A percentile compares a stretch with the other conserved stretches of the same genome.
Conservation (phyloP, 2,329 filamentous ascomycete species). For the Graphiopsis chlorocephala region DNA sequence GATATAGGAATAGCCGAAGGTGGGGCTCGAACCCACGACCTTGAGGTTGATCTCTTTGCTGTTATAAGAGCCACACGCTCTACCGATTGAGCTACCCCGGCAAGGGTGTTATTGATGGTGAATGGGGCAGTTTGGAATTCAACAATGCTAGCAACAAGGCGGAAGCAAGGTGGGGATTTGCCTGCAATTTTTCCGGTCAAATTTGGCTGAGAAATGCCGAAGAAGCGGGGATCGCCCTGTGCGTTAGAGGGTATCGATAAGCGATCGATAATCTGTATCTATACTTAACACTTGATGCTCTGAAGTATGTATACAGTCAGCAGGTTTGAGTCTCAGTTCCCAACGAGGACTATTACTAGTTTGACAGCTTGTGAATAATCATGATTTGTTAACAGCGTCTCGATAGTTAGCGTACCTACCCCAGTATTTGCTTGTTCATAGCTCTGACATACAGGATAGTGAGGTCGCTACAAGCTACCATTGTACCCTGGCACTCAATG, state of each 20-base stretch:
- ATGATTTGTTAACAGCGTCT: too few relatives aligned
- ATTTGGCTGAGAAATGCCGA: not conserved
- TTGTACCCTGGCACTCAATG: too few relatives aligned
- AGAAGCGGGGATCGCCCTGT: not conserved
- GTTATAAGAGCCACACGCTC: conserved; percentile 52
- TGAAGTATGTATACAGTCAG: not conserved
- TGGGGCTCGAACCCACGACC: conserved; percentile 4
- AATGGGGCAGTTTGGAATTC: too few relatives aligned
- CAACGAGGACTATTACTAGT: too few relatives aligned
- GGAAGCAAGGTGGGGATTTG: not conserved
- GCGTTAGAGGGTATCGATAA: not conserved
- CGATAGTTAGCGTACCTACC: too few relatives aligned
- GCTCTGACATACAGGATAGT: too few relatives aligned
- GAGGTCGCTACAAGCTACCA: too few relatives aligned
- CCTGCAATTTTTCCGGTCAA: not conserved
- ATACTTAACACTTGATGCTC: not conserved
- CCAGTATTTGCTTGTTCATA: too few relatives aligned
- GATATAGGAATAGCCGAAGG: conserved; percentile 5
- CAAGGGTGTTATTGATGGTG: conserved; percentile 19
- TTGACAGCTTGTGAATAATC: too few relatives aligned
- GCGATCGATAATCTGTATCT: not conserved
- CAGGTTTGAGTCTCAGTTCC: not conserved
- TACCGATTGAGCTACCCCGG: conserved; percentile 54
- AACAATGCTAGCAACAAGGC: too few relatives aligned
- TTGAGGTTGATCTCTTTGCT: conserved; percentile 6